A percentile compares a stretch with the other conserved stretches of the same genome.
These are phyloP conservation scores for Chrysanthemum seticuspe DNA, from an alignment of 129 eudicot species.

Conservation along the genomic window DNA sequence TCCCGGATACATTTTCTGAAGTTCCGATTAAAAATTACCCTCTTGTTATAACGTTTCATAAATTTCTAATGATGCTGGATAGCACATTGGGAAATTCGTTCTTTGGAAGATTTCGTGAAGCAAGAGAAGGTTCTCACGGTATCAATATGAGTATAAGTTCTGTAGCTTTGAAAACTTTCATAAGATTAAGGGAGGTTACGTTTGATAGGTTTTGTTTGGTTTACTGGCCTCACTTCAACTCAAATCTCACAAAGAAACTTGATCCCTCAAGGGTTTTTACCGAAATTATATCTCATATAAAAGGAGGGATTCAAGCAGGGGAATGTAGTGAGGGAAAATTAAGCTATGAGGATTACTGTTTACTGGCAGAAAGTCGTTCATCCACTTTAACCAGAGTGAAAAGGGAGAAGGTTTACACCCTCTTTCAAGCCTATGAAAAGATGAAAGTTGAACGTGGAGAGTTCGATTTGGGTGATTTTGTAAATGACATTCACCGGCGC, in stretches of 20 bases:
- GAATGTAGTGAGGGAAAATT: constrained; percentile 25
- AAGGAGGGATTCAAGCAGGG: constrained; percentile 29
- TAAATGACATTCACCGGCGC: constrained; percentile 45
- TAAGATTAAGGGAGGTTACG: constrained; percentile 43
- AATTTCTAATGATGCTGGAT: constrained; percentile 58
- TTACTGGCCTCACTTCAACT: constrained; percentile 54
- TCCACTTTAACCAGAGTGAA: constrained; percentile 32
- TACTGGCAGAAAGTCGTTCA: constrained; percentile 30
- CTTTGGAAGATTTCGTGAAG: constrained; percentile 40
- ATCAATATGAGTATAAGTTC: constrained; percentile 23
- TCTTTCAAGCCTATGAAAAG: constrained; percentile 48
- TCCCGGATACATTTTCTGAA: constrained; percentile 43
- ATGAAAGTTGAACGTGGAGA: constrained; percentile 42
- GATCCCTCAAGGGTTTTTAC: constrained; percentile 51
- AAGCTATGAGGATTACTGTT: constrained; percentile 30
- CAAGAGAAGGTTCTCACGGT: background rate
- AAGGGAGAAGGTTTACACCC: constrained; percentile 35
- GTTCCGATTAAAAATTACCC: constrained; percentile 37
- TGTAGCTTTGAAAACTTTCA: constrained; percentile 36
- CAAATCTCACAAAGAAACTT: constrained; percentile 38
- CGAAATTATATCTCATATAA: constrained; percentile 48
- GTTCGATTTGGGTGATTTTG: constrained; percentile 54
- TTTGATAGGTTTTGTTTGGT: constrained; percentile 38
- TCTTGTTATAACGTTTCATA: constrained; percentile 46
- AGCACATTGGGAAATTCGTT: constrained; percentile 46